Base-by-base conservation (phyloP, 176 grass and related monocot genomes). In the Hsuehochloa calcarea region DNA sequence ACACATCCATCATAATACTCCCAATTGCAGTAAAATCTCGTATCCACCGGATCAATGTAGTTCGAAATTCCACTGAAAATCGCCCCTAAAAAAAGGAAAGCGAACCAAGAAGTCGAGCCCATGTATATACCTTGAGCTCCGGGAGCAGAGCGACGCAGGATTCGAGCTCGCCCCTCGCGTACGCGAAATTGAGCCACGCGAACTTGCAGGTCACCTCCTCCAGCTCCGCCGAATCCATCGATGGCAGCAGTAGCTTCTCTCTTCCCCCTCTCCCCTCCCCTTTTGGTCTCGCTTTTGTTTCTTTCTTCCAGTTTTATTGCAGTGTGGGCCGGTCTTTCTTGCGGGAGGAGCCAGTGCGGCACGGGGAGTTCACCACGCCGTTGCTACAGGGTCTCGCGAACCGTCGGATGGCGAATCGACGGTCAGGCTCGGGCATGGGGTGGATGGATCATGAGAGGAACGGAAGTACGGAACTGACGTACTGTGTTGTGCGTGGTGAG, bases 101-200 rank as follows among this genome's bases (percentile, higher is more conserved):
- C 38, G 20, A 4, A 5, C 3, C 43, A 56, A 56, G n/a, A 15
- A 13, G 56, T 38, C 19, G 50, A 41, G 13, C 43, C 55, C 20
- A 56, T 20, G 7, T 9, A 31, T 0, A 40, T 12, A 97, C 88
- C 92, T 97, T 97, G 84, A 94, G 88, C 74, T 97, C 90, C 11
- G 74, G 19, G 40, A 97, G 86, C 60, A 85, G 78, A 47, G 51
- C 10, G 37, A 54, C 70, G 78, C 81, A 91, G 46, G 74, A 43
- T 35, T 20, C 66, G 86, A 91, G 62, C 15, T 97, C 92, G 31
- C 73, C 88, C 76, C 81, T 82, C 0, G 68, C 47, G 73, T 38
- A 86, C 8, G 86, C 84, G 17, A 62, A 82, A 22, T 92, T 86
- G 84, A 94, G 82, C 45, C 90, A 85, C 26, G 81, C 84, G 43